Evolutionary conservation across 176 grass and related monocot species (phyloP), one percentile per base, ranked within the genome.

Genomic region (Puya raimondii): DNA sequence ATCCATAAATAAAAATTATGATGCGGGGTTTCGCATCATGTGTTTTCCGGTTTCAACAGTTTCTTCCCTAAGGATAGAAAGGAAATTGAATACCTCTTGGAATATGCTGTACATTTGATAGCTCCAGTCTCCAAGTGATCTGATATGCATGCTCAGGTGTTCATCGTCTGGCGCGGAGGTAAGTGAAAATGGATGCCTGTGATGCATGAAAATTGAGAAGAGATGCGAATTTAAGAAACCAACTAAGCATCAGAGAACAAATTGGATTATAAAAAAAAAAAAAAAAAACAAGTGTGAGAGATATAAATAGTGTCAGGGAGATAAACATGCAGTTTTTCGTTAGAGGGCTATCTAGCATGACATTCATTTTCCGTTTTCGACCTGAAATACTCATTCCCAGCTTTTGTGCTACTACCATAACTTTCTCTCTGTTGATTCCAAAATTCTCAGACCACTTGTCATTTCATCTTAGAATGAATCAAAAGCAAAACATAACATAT

Each of bases 111-210:
- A 91, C 27, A 85, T 75, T 82, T 91, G 68, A 69, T 71, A 87
- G 75, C 85, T 91, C 88, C 88, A 91, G 57, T 91, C 88, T 48
- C 84, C 84, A 18, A 87, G 88, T 49, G 88, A 87, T 65, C 88
- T 84, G 10, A 91, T 73, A 76, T 91, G 88, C 72, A 91, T 82
- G 47, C 75, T 81, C 26, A 91, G 75, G 64, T 91, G 67, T 51
- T 79, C 68, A 84, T 91, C 88, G 56, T 70, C 84, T 70, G 88
- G 88, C 66, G 88, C 81, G 42, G 88, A 91, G 50, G 84, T 91
- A 47, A 91, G 81, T 14, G 88, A 91, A 73, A 77, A 91, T 70
- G 88, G 84, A 68, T 91, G 88, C 84, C 88, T 87, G 74, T 69
- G 20, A 65, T 64, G 56, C 15, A 71, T 47, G 9, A 50, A 50